Evolutionary conservation across 352 stramenopile species (phyloP), one percentile per base, ranked within the genome.

Genomic region (Phytophthora pini): DNA sequence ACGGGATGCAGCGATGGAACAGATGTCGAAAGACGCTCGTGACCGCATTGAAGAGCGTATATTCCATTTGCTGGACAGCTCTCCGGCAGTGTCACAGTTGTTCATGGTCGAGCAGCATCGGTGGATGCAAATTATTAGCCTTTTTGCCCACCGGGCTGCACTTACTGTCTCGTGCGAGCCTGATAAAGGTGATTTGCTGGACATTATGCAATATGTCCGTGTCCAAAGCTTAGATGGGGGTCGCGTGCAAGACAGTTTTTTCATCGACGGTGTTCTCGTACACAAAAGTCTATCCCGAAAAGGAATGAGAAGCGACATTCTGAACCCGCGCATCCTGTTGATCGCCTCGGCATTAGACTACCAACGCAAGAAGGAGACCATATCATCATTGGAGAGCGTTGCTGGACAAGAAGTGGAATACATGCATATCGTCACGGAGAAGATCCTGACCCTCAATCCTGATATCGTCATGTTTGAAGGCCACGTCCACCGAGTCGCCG

Each of bases 401-500:
- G 88, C 87, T 0, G 76, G 76, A 1, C 87, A 95, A 77, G 88
- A 96, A 80, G 72, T 93, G 31, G 88, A 96, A 75, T 96, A 96
- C 66, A 96, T 96, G 88, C 87, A 94, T 51, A 92, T 96, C 10
- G 86, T 93, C n/a, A 87, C 82, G 1, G 88, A 94, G 55, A 96
- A 96, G 52, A 93, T 96, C 39, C 76, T 93, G 77, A 94, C 84
- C 39, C 69, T 95, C 20, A 83, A 83, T 17, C 88, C 88, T 0
- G 88, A 96, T 49, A 93, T 96, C 48, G 87, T 95, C 22, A 77
- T 96, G 72, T 95, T 96, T 48, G 80, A 86, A 50, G 84, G 87
- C 0, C 87, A 96, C 24, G 88, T 96, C 2, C 87, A 96, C 53
- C 82, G 85, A 40, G 88, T 96, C 27, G 88, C 88, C 8, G 88